Evolutionary conservation across 1,284 basidiomycete genomes (phyloP), one percentile per base, ranked within the genome.

Genomic region (Puccinia hordei): DNA sequence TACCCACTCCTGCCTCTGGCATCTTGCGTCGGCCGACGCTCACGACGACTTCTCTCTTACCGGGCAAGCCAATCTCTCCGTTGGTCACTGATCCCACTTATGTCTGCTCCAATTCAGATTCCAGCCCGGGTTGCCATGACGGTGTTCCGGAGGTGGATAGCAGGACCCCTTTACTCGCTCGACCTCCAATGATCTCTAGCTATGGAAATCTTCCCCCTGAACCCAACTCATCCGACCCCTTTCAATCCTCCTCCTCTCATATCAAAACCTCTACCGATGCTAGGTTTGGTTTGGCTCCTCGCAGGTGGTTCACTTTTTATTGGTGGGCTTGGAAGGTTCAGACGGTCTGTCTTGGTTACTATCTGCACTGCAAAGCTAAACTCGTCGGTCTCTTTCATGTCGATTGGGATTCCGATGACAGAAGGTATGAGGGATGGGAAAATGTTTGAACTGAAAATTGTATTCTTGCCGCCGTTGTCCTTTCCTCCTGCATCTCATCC

Each of bases 391-490:
- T 78, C 17, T 80, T 80, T 65, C 57, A 63, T 73, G 41, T 80
- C n/a, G 57, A 73, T 72, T 80, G 77, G 77, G 57, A 80, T 72
- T 27, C 41, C 24, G 49, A 68, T 77, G 35, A 69, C n/a, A 15
- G 53, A 35, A 51, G 53, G 27, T 78, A 78, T 61, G 65, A 78
- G 69, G 57, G 77, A 59, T 80, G 77, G 77, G 77, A 73, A 73
- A 73, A 78, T 49, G 74, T 55, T 55, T 77, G 46, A 77, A n/a
- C n/a, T n/a, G n/a, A n/a, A n/a, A n/a, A n/a, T n/a, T n/a, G n/a
- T n/a, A n/a, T n/a, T n/a, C n/a, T n/a, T n/a, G n/a, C 17, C 46
- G 17, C 3, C 46, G 17, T 49, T 19, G 13, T 49, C 46, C 6
- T 49, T 49, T 49, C 17, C n/a, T n/a, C n/a, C n/a, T n/a, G n/a